Conservation (phyloP, 1,139 yeast species). For the Meyerozyma sp. region DNA sequence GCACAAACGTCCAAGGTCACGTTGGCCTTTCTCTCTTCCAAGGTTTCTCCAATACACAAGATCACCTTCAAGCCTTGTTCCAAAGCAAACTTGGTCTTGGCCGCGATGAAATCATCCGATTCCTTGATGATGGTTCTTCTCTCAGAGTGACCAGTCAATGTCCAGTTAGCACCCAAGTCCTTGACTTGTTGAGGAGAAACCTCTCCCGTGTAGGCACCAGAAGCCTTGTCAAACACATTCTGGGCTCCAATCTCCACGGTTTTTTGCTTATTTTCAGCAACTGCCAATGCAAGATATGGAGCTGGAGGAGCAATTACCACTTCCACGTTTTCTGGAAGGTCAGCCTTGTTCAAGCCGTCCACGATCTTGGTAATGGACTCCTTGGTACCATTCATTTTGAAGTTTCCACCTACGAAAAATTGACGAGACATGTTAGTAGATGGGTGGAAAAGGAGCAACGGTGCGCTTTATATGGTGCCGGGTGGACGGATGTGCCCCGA, state of each 20-base stretch:
- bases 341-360: constrained; percentile 73
- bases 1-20: constrained; percentile 82
- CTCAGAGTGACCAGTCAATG: constrained; percentile 96
- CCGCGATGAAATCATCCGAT: constrained; percentile 86
- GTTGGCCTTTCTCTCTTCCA: constrained; percentile 90
- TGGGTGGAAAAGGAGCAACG: constrained; percentile 3
- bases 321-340: constrained; percentile 70
- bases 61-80: constrained; percentile 86
- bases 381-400: constrained; percentile 96
- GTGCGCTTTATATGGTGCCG: background rate
- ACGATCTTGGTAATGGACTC: constrained; percentile 79
- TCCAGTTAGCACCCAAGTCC: constrained; percentile 94
- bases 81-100: constrained; percentile 90
- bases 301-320: constrained; percentile 97
- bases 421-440: constrained; percentile 62
- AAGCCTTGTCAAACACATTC: constrained; percentile 78
- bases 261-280: constrained; percentile 59
- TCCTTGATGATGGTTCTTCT: constrained; percentile 94
- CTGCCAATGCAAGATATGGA: constrained; percentile 79
- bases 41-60: constrained; percentile 95
- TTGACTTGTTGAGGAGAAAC: constrained; percentile 81
- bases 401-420: constrained; percentile 98
- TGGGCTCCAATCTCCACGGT: constrained; percentile 85
- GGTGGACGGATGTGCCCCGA: constrained; percentile 1
- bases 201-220: constrained; percentile 99